Evolutionary conservation across 2,329 filamentous ascomycete species (phyloP).

Genomic region (Diaporthe sp.): DNA sequence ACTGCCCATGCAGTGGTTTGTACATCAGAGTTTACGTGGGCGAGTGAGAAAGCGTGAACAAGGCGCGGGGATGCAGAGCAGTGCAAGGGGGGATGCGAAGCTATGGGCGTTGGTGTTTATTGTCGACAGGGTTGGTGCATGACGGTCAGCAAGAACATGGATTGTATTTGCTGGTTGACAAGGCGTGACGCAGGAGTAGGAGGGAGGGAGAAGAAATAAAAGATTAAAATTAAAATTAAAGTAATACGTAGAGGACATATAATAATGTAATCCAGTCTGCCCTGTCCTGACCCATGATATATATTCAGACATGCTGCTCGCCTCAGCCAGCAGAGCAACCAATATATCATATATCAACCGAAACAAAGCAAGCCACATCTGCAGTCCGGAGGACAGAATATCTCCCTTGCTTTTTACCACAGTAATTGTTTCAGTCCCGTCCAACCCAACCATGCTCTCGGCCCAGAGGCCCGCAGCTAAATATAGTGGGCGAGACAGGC

Average conservation of each 20-base stretch:
- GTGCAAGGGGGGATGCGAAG: not conserved
- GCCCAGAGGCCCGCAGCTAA: not conserved
- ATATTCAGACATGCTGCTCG: no score
- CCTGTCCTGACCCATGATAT: not conserved
- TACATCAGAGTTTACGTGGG: conserved; percentile 16
- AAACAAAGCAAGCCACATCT: not conserved
- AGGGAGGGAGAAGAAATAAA: not conserved
- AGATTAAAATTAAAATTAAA: not conserved
- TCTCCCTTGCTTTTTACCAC: not conserved
- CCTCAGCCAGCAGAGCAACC: no score
- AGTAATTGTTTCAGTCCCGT: not conserved
- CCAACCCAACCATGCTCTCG: not conserved
- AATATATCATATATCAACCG: not conserved
- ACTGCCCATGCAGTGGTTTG: not conserved
- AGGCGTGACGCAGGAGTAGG: not conserved
- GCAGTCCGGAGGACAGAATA: not conserved
- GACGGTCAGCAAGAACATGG: conserved; percentile 15
- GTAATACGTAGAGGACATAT: not conserved
- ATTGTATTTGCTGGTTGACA: not conserved
- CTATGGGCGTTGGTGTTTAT: not conserved
- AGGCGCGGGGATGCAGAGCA: not conserved
- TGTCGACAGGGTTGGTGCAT: not conserved
- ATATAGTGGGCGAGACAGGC: not conserved
- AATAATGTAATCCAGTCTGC: not conserved
- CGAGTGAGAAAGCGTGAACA: conserved; percentile 10